phyloP scores from a whole-genome alignment of 2,329 filamentous ascomycete species.

The Trichoderma arundinaceum region DNA sequence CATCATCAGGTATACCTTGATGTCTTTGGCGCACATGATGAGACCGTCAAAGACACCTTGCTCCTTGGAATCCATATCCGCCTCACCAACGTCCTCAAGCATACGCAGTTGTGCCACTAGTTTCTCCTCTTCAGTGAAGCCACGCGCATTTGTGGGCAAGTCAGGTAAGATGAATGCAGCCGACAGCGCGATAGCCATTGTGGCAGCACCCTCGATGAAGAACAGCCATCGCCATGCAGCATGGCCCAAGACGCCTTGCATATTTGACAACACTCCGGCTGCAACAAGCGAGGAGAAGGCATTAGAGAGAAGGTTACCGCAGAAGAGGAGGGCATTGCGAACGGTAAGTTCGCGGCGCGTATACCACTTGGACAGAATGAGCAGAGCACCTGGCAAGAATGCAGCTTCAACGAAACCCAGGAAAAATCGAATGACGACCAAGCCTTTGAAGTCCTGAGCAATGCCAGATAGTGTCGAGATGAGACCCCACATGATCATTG shows the following conservation, averaged over 20 bases:
- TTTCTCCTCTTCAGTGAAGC: slow-evolving; percentile 64
- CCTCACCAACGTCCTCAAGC: slow-evolving; percentile 63
- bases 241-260: slow-evolving; percentile 60
- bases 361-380: slow-evolving; percentile 71
- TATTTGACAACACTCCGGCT: slow-evolving; percentile 63
- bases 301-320: slow-evolving; percentile 64
- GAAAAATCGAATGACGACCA: slow-evolving; percentile 63
- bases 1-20: slow-evolving; percentile 69
- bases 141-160: slow-evolving; percentile 60
- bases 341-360: slow-evolving; percentile 62
- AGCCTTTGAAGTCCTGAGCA: slow-evolving; percentile 57
- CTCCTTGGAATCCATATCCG: slow-evolving; percentile 57
- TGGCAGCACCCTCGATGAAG: slow-evolving; percentile 61
- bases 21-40: slow-evolving; percentile 63
- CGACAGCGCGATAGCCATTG: slow-evolving; percentile 55
- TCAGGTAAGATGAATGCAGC: slow-evolving; percentile 60
- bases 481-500: slow-evolving; percentile 65
- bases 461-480: slow-evolving; percentile 63
- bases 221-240: slow-evolving; percentile 67
- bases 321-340: slow-evolving; percentile 63
- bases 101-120: slow-evolving; percentile 61
- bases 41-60: slow-evolving; percentile 59
- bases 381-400: slow-evolving; percentile 66
- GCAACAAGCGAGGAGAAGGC: slow-evolving; percentile 65
- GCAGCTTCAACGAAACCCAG: slow-evolving; percentile 68